Evolutionary conservation across 352 stramenopile genomes (phyloP).

Genomic region (Pythium oligandrum): DNA sequence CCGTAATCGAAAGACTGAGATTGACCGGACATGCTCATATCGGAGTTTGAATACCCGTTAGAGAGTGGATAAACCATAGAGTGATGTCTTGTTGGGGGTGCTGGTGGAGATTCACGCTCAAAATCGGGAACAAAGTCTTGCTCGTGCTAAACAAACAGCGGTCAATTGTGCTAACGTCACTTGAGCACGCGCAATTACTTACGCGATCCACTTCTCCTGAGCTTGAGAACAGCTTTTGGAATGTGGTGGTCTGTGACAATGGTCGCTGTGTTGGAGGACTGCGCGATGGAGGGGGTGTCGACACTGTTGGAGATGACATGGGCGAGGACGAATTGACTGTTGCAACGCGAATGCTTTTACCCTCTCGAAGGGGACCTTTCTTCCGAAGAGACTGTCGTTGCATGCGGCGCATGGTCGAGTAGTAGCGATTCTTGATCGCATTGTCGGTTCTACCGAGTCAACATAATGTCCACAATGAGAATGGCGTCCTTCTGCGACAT

Average conservation of each 20-base stretch:
- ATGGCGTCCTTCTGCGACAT: too few relatives aligned
- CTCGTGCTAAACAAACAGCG: conserved; percentile 7
- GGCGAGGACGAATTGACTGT: conserved; percentile 31
- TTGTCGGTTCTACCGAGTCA: conserved; percentile 69
- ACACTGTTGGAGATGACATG: conserved; percentile 10
- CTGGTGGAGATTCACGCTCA: conserved; percentile 26
- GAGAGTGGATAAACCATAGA: conserved; percentile 39
- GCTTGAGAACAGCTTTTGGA: conserved; percentile 57
- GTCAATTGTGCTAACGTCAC: not conserved
- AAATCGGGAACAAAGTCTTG: conserved; percentile 36
- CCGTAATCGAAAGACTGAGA: conserved; percentile 16
- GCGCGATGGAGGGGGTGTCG: conserved; percentile 4
- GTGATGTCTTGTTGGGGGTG: conserved; percentile 28
- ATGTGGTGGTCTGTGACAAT: conserved; percentile 33
- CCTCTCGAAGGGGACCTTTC: conserved; percentile 75
- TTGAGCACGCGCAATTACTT: conserved; percentile 9
- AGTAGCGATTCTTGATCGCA: conserved; percentile 90
- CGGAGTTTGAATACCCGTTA: conserved; percentile 11
- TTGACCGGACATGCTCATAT: conserved; percentile 10
- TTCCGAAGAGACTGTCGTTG: conserved; percentile 84
- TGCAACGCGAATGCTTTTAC: conserved; percentile 75
- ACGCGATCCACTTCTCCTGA: conserved; percentile 29
- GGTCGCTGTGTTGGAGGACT: conserved; percentile 18
- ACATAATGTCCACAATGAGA: conserved; percentile 1
- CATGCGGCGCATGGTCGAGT: conserved; percentile 90